Evolutionary conservation across 495 filamentous ascomycete genomes (phyloP), one percentile per base, ranked within the genome.

Genomic region (Wilcoxina mikolae): DNA sequence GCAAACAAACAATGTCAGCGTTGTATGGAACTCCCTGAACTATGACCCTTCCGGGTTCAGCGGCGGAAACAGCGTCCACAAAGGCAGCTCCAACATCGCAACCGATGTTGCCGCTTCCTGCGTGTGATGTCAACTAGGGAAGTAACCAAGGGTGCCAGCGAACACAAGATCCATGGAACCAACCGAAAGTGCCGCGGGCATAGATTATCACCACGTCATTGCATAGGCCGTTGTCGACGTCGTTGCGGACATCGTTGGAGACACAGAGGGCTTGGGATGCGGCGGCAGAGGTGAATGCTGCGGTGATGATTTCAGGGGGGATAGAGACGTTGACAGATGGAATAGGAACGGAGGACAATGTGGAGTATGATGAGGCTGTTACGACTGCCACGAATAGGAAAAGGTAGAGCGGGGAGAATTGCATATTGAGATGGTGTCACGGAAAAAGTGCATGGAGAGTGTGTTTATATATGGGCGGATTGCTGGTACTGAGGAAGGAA

Each of bases 21-120:
- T 20, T 20, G 71, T 73, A 25, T 70, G 64, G 49, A 26, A 81
- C 76, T 28, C 78, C 78, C 65, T 81, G 77, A 11, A 81, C 67
- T 2, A 69, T 70, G 11, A 79, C 65, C 23, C 69, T 68, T 31
- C 65, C 58, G 24, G 63, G 56, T 2, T 70, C 65, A 33, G 70
- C 58, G 0, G 64, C 58, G 33, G 65, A 57, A 50, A 82, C 57
- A 11, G 73, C 67, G 0, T 71, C 65, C 24, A 75, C 74, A 57
- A 82, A 75, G 0, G 71, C 68, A 5, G 78, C 78, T 1, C 76
- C 76, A 43, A 71, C 71, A n/a, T 79, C 58, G n/a, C 69, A 69
- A 4, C 79, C 78, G 33, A 81, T 74, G 61, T 79, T 76, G 18
- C 56, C 56, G 2, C 20, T 38, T 22, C 23, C 23, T 49, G 24